Conservation (phyloP, 2,329 filamentous ascomycete species). For the Neonectria ditissima region DNA sequence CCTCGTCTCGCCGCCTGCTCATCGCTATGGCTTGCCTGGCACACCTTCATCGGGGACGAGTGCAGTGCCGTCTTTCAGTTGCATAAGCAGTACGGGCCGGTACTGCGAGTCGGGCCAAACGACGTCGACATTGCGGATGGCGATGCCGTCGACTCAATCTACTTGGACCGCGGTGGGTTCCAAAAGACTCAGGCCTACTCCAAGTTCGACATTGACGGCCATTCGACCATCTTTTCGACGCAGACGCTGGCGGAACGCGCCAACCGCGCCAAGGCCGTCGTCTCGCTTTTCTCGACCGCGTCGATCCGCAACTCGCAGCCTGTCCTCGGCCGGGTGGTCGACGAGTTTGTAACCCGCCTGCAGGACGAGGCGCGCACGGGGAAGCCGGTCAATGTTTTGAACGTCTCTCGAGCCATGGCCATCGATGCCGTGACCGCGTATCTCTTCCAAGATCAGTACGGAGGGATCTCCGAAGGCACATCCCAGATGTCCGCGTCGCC, state of each 20-base stretch:
- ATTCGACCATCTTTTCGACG: conserved; percentile 65
- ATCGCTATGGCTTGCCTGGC: conserved; percentile 21
- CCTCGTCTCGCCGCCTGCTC: conserved; percentile 14
- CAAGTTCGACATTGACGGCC: conserved; percentile 69
- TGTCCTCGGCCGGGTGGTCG: conserved; percentile 37
- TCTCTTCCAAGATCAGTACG: conserved; percentile 63
- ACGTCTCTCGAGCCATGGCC: conserved; percentile 61
- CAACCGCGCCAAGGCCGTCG: conserved; percentile 61
- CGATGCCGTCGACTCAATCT: conserved; percentile 61
- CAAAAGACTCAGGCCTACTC: conserved; percentile 62
- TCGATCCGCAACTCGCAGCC: conserved; percentile 48
- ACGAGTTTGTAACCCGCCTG: conserved; percentile 55
- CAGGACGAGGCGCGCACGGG: conserved; percentile 45
- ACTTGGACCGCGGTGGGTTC: conserved; percentile 64
- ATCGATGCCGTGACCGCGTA: conserved; percentile 66
- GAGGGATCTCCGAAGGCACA: conserved; percentile 19
- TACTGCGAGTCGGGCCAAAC: conserved; percentile 53
- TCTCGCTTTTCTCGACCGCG: conserved; percentile 61
- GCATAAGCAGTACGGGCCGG: conserved; percentile 50
- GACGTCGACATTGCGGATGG: conserved; percentile 57
- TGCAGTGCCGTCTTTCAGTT: conserved; percentile 30
- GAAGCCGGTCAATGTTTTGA: conserved; percentile 56
- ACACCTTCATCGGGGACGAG: conserved; percentile 28
- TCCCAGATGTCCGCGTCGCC: conserved; percentile 20
- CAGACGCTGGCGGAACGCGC: conserved; percentile 55